These are phyloP conservation scores for Cicer arietinum DNA, from an alignment of 306 rosid species.

Conservation along the genomic window DNA sequence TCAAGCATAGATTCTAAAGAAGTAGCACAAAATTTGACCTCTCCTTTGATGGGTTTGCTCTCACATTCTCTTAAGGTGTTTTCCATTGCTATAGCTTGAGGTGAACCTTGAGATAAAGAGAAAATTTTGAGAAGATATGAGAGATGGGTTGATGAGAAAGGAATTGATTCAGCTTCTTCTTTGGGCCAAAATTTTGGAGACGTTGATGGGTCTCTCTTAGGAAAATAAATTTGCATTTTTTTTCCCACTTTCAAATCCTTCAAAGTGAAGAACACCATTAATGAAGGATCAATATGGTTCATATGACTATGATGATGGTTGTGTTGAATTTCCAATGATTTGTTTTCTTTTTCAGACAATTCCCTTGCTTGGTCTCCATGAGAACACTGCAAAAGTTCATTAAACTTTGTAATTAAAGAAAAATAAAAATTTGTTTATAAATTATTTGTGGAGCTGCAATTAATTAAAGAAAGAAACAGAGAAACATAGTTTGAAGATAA, in stretches of 20 bases:
- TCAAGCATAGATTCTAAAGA: conserved; percentile 74
- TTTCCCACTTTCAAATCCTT: conserved; percentile 61
- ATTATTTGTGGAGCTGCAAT: neutral
- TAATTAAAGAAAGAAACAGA: neutral
- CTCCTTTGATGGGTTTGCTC: conserved; percentile 62
- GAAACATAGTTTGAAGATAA: neutral
- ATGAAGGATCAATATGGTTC: conserved; percentile 52
- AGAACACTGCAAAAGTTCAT: conserved; percentile 44
- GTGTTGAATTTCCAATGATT: conserved; percentile 3
- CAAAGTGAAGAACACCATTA: conserved; percentile 66
- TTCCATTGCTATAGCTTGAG: conserved; percentile 73
- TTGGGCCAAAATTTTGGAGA: conserved; percentile 59
- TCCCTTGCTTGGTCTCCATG: conserved; percentile 41
- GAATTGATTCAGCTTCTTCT: conserved; percentile 59
- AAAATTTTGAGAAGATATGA: conserved; percentile 58
- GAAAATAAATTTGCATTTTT: conserved; percentile 65
- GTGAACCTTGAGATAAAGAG: conserved; percentile 54
- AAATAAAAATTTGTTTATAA: neutral
- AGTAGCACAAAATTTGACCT: conserved; percentile 73
- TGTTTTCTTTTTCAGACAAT: conserved; percentile 24
- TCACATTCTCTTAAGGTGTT: conserved; percentile 66
- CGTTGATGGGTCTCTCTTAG: conserved; percentile 62
- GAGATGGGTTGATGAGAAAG: conserved; percentile 62
- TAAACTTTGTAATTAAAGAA: neutral
- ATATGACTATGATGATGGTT: conserved; percentile 15